phyloP scores from a whole-genome alignment of 306 rosid species.

The Corylus americana region DNA sequence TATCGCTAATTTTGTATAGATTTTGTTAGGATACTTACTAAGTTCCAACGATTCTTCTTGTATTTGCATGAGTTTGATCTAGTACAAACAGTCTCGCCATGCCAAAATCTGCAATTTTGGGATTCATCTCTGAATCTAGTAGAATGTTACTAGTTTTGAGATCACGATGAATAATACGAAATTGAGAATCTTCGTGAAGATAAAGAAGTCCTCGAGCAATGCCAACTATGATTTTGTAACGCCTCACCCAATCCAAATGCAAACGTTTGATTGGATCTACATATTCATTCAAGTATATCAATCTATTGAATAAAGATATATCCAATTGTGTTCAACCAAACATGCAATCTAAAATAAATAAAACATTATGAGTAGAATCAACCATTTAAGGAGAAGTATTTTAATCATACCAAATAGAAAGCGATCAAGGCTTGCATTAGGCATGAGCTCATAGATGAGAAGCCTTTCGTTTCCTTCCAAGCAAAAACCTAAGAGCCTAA shows the following conservation, averaged over 20 bases:
- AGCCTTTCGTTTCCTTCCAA: constrained; percentile 30
- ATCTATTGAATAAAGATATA: neutral
- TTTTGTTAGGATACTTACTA: constrained; percentile 28
- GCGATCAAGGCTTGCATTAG: no score
- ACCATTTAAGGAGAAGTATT: no score
- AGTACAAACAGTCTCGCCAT: constrained; percentile 34
- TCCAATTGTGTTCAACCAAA: neutral
- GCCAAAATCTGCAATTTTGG: constrained; percentile 57
- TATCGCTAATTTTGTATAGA: no score
- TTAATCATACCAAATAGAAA: no score
- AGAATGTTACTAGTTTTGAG: constrained; percentile 51
- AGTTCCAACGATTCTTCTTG: constrained; percentile 42
- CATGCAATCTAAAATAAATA: no score
- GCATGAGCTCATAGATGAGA: no score
- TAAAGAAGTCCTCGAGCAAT: constrained; percentile 44
- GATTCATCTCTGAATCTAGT: constrained; percentile 40
- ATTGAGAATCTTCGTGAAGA: constrained; percentile 50
- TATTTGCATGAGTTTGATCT: constrained; percentile 39
- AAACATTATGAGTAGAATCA: no score
- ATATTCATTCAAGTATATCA: constrained; percentile 4
- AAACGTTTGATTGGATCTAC: constrained; percentile 33
- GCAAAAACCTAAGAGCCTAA: constrained; percentile 32
- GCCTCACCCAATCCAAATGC: constrained; percentile 34
- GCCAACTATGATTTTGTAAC: constrained; percentile 42
- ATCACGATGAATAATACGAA: constrained; percentile 44